Base-by-base conservation (phyloP, 202 grass and related monocot genomes). In the Musa balbisiana region DNA sequence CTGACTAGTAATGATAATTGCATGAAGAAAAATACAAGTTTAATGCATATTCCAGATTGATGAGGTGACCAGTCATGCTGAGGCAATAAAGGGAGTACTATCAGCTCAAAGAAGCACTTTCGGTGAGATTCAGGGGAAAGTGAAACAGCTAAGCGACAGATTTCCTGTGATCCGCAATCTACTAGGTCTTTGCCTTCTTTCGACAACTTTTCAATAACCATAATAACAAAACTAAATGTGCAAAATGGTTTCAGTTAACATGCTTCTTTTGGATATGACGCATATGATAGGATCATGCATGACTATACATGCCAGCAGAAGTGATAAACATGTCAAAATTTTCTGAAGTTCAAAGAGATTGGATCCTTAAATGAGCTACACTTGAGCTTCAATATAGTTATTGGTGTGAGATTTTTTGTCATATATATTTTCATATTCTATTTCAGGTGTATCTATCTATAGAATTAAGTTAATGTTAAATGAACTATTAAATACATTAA, bases 41-140 rank as follows among this genome's bases (percentile, higher is more conserved):
- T 67, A 17, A 16, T 69, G 11, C 67, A 70, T 50, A n/a, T 68
- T 56, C 51, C 43, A 86, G 84, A 86, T 86, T 71, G 75, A 82
- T 79, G 84, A 82, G 49, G 80, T 86, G 58, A 86, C 79, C 51
- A 71, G 72, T 73, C 80, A 82, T 80, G 80, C 80, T 71, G 84
- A 82, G 78, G 55, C 62, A 59, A 70, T 78, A 64, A 79, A 62
- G 70, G 75, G 74, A 65, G 76, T 78, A 64, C 50, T 82, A 55
- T 78, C 69, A 14, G 80, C 52, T 76, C 84, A 82, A 71, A 63
- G 80, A 79, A 82, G 64, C 65, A 69, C 49, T 82, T 82, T 86
- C 12, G 17, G 70, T 70, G 84, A 79, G 29, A 72, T 82, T 53
- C 84, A 79, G 22, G 84, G 80, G 59, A 86, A 82, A 79, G 62